A percentile compares a stretch with the other conserved stretches of the same genome.
These are phyloP conservation scores for Kwoniella newhampshirensis DNA, from an alignment of 768 basidiomycete species.

Conservation along the genomic window DNA sequence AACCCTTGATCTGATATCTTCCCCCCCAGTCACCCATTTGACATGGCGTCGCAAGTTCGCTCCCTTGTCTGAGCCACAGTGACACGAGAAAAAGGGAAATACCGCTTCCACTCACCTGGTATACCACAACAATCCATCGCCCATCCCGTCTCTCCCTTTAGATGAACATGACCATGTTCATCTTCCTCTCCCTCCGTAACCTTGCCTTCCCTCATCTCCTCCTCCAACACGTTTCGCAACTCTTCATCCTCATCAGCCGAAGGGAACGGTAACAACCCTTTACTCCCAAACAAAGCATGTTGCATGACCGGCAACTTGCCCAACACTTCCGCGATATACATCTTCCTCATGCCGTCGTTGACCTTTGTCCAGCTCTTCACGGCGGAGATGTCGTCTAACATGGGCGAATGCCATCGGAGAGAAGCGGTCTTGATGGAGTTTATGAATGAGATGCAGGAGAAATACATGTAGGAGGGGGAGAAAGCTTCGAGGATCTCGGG, in stretches of 20 bases:
- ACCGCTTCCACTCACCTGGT: constrained; percentile 36
- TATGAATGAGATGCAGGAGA: constrained; percentile 92
- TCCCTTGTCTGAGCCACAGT: too few species aligned
- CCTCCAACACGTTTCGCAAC: constrained; percentile 25
- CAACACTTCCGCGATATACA: constrained; percentile 94
- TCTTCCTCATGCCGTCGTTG: constrained; percentile 93
- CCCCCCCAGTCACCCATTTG: too few species aligned
- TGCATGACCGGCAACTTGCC: constrained; percentile 93
- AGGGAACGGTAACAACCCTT: constrained; percentile 58
- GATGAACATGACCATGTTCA: constrained; percentile 47
- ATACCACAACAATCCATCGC: constrained; percentile 54
- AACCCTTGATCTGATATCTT: too few species aligned
- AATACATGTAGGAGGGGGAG: constrained; percentile 90
- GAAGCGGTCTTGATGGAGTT: constrained; percentile 96
- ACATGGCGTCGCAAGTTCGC: neutral
- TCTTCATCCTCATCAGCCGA: constrained; percentile 31
- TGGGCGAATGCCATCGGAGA: constrained; percentile 95
- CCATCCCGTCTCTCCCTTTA: constrained; percentile 47
- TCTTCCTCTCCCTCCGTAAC: constrained; percentile 18
- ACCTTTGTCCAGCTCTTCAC: constrained; percentile 86
- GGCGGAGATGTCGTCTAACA: constrained; percentile 96
- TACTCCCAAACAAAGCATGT: constrained; percentile 88
- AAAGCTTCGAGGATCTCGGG: constrained; percentile 88
- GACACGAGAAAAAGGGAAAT: neutral
- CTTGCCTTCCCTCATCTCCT: constrained; percentile 25